Percentiles rank a stretch among this genome's conserved stretches.
Conservation (phyloP, 495 filamentous ascomycete species). For the Bacidia gigantensis region DNA sequence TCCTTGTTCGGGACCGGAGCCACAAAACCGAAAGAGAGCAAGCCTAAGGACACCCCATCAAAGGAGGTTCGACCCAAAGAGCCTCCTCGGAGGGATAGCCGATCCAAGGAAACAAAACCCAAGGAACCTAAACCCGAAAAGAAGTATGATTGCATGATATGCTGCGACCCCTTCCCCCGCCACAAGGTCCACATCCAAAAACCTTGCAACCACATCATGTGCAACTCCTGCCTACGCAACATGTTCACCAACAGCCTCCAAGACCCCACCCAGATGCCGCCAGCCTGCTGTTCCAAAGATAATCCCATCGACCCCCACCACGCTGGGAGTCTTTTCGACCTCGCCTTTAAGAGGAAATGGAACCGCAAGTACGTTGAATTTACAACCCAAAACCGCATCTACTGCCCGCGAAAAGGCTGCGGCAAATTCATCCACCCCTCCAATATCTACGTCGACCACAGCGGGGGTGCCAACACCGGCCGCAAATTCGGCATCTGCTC, state of each 20-base stretch:
- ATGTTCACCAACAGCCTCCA: slow-evolving; percentile 58
- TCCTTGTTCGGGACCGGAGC: background rate
- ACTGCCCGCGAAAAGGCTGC: slow-evolving; percentile 56
- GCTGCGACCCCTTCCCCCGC: slow-evolving; percentile 45
- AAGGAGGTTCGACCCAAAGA: background rate
- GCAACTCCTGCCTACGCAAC: slow-evolving; percentile 54
- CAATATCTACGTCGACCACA: slow-evolving; percentile 39
- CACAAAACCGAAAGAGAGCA: background rate
- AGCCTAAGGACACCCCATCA: background rate
- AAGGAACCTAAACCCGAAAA: slow-evolving; percentile 1
- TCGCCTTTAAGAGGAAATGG: slow-evolving; percentile 61
- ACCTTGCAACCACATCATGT: slow-evolving; percentile 66
- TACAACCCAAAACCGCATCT: slow-evolving; percentile 57
- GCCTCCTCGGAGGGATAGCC: background rate
- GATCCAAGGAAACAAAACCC: background rate
- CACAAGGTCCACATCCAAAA: slow-evolving; percentile 47
- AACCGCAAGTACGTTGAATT: slow-evolving; percentile 63
- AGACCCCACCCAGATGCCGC: slow-evolving; percentile 69
- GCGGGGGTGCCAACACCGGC: slow-evolving; percentile 18
- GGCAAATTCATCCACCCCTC: slow-evolving; percentile 62
- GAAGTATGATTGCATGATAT: slow-evolving; percentile 51
- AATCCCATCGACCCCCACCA: slow-evolving; percentile 53
- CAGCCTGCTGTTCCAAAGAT: slow-evolving; percentile 57
- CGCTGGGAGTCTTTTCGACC: slow-evolving; percentile 60
- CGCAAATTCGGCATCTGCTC: slow-evolving; percentile 42